Evolutionary conservation across 352 stramenopile species (phyloP), one percentile per base, ranked within the genome.

Genomic region (Hyaloperonospora brassicae): DNA sequence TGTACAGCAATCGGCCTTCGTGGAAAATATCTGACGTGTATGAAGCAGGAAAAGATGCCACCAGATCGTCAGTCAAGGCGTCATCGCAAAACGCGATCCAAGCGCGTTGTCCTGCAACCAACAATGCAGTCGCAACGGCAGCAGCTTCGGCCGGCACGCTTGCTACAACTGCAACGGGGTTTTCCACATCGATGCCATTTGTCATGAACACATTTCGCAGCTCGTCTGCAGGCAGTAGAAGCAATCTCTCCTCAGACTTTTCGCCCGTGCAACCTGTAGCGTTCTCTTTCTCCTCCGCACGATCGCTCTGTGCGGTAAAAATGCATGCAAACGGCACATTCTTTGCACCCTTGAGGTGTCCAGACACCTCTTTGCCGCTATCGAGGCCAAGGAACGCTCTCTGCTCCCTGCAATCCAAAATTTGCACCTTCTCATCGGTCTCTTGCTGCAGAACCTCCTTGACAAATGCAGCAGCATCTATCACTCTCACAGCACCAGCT

Each of bases 261-360:
- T 66, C 59, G 2, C 4, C 50, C 12, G 54, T 54, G 23, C 59
- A 31, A 0, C 70, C 58, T 42, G 68, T 48, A 11, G 76, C 53
- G 5, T 53, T 35, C 27, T 61, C 56, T 7, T 79, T 57, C 2
- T 75, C 57, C 17, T 67, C 45, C 12, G 2, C 46, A 40, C 6
- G 38, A n/a, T 62, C 55, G 12, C 52, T 66, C 24, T 61, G 45
- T 9, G 52, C 23, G 8, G 46, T 58, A 46, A 87, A 87, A 30
- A 86, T 62, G 22, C 62, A 65, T 6, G 59, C 54, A 53, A 85
- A 84, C 22, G 76, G 72, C 17, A 86, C 54, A 43, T 79, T 86
- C 42, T 52, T 57, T 34, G 79, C 70, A 41, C 65, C 68, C 0
- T 70, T 55, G 2, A 88, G 55, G 50, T 88, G 78, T n/a, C 78